Base-by-base conservation (phyloP, 768 basidiomycete genomes). In the Pholiota microspora region DNA sequence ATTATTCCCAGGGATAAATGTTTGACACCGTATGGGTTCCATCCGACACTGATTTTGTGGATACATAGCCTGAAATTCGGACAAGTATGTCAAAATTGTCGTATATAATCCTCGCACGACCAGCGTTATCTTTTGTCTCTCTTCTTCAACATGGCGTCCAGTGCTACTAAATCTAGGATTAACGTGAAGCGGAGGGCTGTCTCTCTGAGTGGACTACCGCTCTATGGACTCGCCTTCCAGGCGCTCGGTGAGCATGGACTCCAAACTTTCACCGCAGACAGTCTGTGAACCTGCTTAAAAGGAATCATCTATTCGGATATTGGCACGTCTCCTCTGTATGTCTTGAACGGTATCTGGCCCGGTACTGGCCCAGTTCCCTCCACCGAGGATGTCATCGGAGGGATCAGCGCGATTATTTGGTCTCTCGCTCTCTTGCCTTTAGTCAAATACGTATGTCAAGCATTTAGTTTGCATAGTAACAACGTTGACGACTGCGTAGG, bases 331-430 rank as follows among this genome's bases (percentile, higher is more conserved):
- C 84, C 85, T 0, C 65, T 86, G 12, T 88, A 88, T 65, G 79
- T 83, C 2, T 64, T 87, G 25, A 86, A 85, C 61, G 84, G 84
- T 7, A 78, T 88, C 12, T 88, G 83, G 80, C 74, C 82, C 2
- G 34, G 79, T 1, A 51, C 60, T 4, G 79, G 79, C 0, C 72
- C 74, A 12, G 63, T 72, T 0, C 86, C 85, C 0, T 67, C 77
- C 0, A 59, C 71, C 49, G 85, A 89, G 55, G 85, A 87, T 62
- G 67, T 86, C 13, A 80, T 89, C 48, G 85, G 86, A 0, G 80
- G 79, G 4, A 58, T 87, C 44, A 81, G 78, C 54, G 82, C 84
- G 16, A 85, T 88, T 53, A 62, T 88, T 31, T 88, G 85, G 86
- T 67, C 84, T 2, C 64, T 89, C 29, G 82, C 83, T 0, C 68